Evolutionary conservation across 2,329 filamentous ascomycete species (phyloP).

Genomic region (Verticillium nonalfalfae): DNA sequence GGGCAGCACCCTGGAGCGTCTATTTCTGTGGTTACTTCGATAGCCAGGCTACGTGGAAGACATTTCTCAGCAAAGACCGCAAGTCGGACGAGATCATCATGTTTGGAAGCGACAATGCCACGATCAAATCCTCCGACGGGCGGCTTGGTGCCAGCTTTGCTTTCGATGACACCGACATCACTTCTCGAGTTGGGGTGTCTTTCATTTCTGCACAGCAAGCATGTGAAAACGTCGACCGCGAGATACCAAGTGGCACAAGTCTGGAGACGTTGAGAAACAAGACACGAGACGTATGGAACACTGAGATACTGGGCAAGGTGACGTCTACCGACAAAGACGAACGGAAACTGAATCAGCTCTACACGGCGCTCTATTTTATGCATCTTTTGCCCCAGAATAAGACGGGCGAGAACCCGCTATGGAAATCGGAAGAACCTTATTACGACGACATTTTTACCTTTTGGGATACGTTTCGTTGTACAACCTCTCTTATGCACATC

Average conservation of each 20-base stretch:
- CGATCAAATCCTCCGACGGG: conserved; percentile 25
- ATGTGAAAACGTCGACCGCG: conserved; percentile 48
- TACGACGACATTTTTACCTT: conserved; percentile 68
- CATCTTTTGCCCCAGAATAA: conserved; percentile 63
- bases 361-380: conserved; percentile 65
- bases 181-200: conserved; percentile 59
- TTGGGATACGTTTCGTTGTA: conserved; percentile 61
- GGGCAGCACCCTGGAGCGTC: conserved; percentile 54
- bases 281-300: conserved; percentile 52
- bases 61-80: conserved; percentile 31
- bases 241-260: conserved; percentile 42
- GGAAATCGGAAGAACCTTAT: conserved; percentile 59
- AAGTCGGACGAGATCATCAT: conserved; percentile 20
- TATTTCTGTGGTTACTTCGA: conserved; percentile 60
- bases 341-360: conserved; percentile 53
- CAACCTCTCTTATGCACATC: conserved; percentile 58
- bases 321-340: conserved; percentile 50
- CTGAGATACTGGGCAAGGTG: conserved; percentile 56
- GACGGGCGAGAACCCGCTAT: conserved; percentile 64
- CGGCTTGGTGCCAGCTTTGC: conserved; percentile 47
- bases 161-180: conserved; percentile 39
- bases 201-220: conserved; percentile 59
- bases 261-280: conserved; percentile 36
- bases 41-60: conserved; percentile 33
- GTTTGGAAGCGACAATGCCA: conserved; percentile 21